Evolutionary conservation across 805 yeast species (phyloP).

Genomic region (Teunomyces kruisii): DNA sequence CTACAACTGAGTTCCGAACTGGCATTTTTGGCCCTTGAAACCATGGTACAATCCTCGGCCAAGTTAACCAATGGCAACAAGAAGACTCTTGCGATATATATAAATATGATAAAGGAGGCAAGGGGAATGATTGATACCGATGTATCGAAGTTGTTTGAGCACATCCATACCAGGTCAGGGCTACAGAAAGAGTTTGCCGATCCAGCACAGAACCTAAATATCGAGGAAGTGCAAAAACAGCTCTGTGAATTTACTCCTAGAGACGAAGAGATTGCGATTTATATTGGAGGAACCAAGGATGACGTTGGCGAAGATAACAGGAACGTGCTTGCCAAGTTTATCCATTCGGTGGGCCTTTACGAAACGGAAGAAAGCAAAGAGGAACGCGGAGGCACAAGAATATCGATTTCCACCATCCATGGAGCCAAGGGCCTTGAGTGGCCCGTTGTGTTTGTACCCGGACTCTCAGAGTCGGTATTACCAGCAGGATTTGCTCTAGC

Average conservation of each 20-base stretch:
- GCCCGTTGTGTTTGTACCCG: constrained; percentile 87
- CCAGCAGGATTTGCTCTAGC: constrained; percentile 57
- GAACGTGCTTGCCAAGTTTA: constrained; percentile 23
- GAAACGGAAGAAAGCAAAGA: constrained; percentile 26
- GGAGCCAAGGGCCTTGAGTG: constrained; percentile 94
- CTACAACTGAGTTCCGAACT: constrained; percentile 1
- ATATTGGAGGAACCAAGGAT: constrained; percentile 8
- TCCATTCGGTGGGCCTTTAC: constrained; percentile 35
- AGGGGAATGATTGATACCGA: constrained; percentile 10
- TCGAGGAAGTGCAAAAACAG: constrained; percentile 40
- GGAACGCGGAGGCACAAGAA: constrained; percentile 18
- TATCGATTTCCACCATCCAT: constrained; percentile 76
- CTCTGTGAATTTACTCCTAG: constrained; percentile 33
- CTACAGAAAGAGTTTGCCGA: constrained; percentile 27
- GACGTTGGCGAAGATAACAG: constrained; percentile 12
- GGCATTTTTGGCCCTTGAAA: background rate
- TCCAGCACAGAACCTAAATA: constrained; percentile 31
- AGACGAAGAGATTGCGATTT: constrained; percentile 19
- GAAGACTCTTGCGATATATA: constrained; percentile 20
- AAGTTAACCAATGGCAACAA: constrained; percentile 14
- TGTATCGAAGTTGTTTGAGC: constrained; percentile 18
- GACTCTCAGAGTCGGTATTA: constrained; percentile 61
- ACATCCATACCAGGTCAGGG: constrained; percentile 28
- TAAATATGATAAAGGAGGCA: constrained; percentile 25
- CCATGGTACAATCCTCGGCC: background rate